Evolutionary conservation across 768 basidiomycete genomes (phyloP).

Genomic region (Suillus ampliporus): DNA sequence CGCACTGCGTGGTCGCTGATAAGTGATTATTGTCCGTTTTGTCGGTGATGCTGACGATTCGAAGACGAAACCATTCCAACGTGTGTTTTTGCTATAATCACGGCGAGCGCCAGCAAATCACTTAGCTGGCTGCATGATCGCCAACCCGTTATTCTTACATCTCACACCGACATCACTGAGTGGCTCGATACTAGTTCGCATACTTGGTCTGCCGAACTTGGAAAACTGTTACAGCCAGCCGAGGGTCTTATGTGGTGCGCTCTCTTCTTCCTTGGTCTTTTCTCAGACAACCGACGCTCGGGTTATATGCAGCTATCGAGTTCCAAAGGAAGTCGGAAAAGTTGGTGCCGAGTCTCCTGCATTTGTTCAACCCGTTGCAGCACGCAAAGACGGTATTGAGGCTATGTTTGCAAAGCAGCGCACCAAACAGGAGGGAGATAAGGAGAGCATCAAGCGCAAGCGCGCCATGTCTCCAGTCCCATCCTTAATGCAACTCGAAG

Average conservation of each 20-base stretch:
- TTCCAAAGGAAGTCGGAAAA: slow-evolving; percentile 90
- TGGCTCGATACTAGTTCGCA: slow-evolving; percentile 86
- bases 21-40: background rate
- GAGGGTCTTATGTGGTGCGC: slow-evolving; percentile 75
- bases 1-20: background rate
- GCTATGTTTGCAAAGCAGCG: slow-evolving; percentile 79
- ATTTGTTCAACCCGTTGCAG: slow-evolving; percentile 80
- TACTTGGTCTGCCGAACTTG: slow-evolving; percentile 66
- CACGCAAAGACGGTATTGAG: slow-evolving; percentile 85
- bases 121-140: slow-evolving; percentile 92
- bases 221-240: slow-evolving; percentile 65
- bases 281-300: background rate
- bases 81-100: slow-evolving; percentile 91
- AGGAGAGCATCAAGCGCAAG: slow-evolving; percentile 32
- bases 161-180: slow-evolving; percentile 56
- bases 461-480: slow-evolving; percentile 25
- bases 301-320: slow-evolving; percentile 68
- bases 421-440: slow-evolving; percentile 22
- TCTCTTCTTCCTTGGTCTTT: background rate
- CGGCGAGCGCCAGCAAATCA: slow-evolving; percentile 72
- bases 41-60: background rate
- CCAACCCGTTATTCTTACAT: slow-evolving; percentile 80
- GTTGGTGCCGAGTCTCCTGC: slow-evolving; percentile 83
- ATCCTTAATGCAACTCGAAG: background rate
- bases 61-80: slow-evolving; percentile 60